Base-by-base conservation (phyloP, 2,329 filamentous ascomycete genomes). In the Penicillium carneum region DNA sequence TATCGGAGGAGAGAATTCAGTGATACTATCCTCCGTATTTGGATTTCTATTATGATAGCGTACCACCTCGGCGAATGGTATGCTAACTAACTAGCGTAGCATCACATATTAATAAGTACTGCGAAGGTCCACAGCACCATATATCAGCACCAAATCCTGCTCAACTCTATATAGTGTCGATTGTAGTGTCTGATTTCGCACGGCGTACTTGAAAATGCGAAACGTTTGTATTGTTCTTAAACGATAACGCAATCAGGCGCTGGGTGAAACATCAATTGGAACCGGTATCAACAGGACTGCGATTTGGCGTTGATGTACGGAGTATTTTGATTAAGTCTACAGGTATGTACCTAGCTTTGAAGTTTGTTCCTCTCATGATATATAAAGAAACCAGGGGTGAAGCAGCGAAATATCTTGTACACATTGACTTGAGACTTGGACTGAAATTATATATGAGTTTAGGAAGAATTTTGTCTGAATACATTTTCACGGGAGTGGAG, bases 401-500 rank as follows among this genome's bases (percentile, higher is more conserved):
- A 20, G 46, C 12, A 36, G 14, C 9, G 1, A 16, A 4, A 36
- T 23, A 23, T 10, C 18, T 3, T 12, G 5, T 39, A 7, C 14
- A 45, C 31, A 31, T 36, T 33, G 39, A 55, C 20, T 47, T 47
- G 20, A 29, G 5, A 33, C 45, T 61, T 55, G 23, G 45, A 57
- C 47, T 59, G 26, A 14, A 50, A 59, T 60, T 59, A 56, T 62
- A 48, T 65, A 55, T 49, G 36, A 33, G 41, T n/a, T 26, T 56
- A 16, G 36, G 34, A 26, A 16, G 46, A 43, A 49, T 49, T 66
- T 66, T 46, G 55, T 59, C 58, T 64, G 57, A 67, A 69, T 70
- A 67, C 63, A 68, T 68, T 66, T 64, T 61, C 62, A 69, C 62
- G 66, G 65, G 70, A 71, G 71, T 70, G 71, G 72, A 73, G 65